Conservation (phyloP, 1,284 basidiomycete species). For the Trichosporon sp. region DNA sequence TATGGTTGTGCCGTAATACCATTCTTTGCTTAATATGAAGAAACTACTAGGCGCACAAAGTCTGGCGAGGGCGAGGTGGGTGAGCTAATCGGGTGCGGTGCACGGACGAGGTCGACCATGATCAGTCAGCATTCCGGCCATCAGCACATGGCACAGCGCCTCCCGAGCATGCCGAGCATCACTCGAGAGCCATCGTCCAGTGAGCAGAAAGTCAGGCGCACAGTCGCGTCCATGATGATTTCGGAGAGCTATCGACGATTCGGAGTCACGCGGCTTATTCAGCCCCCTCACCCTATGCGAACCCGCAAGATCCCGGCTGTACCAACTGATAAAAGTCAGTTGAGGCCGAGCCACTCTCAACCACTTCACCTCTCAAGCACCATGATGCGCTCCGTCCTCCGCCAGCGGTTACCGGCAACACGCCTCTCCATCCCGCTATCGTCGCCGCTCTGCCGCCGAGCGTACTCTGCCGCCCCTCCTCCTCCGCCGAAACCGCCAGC, state of each 20-base stretch:
- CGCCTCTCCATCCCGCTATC: neutral
- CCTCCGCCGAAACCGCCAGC: neutral
- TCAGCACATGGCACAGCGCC: neutral
- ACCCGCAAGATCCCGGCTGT: constrained; percentile 9
- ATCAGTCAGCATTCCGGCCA: neutral
- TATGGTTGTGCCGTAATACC: constrained; percentile 18
- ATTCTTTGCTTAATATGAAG: constrained; percentile 1
- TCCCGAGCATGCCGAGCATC: neutral
- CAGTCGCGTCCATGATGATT: neutral
- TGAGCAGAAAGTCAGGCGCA: neutral
- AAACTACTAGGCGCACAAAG: neutral
- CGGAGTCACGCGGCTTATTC: constrained; percentile 3
- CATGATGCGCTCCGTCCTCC: constrained; percentile 11
- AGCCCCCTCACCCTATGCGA: neutral
- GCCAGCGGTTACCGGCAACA: neutral
- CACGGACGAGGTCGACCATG: neutral
- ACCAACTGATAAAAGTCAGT: neutral
- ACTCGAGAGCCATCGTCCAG: neutral
- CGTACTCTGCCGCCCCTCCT: neutral
- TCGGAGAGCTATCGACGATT: neutral
- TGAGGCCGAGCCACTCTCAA: neutral
- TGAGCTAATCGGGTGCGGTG: neutral
- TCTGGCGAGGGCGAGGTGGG: too few relatives aligned
- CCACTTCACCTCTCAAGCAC: neutral
- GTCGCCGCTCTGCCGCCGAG: neutral